Percentiles rank a stretch among this genome's conserved stretches.
Conservation (phyloP, 1,139 yeast genomes). For the Debaryomyces singareniensis region DNA sequence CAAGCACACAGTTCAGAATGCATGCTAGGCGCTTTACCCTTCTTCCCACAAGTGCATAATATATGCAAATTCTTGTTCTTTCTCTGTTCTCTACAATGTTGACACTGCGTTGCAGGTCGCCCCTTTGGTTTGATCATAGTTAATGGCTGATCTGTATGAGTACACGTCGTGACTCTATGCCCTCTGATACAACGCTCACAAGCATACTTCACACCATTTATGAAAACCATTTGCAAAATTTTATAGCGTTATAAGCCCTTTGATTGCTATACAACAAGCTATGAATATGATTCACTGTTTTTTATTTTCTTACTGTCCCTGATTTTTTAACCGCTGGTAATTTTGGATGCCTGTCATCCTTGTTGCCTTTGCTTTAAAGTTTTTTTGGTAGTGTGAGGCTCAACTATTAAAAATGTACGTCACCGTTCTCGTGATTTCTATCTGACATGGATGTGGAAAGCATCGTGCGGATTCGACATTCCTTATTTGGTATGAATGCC, state of each 20-base stretch:
- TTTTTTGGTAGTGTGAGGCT: background rate
- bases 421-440: too few species aligned
- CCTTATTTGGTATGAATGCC: too few species aligned
- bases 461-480: too few species aligned
- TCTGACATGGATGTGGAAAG: too few species aligned
- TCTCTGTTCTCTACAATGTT: conserved; percentile 78
- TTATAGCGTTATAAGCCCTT: background rate
- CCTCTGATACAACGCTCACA: conserved; percentile 96
- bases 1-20: conserved; percentile 51
- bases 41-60: conserved; percentile 67
- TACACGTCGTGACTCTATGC: conserved; percentile 89
- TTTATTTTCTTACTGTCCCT: background rate
- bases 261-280: background rate
- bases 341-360: background rate
- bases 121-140: conserved; percentile 95
- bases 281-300: background rate
- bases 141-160: conserved; percentile 84
- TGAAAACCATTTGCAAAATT: conserved; percentile 57
- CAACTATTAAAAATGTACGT: too few species aligned
- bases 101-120: conserved; percentile 88
- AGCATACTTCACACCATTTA: conserved; percentile 91
- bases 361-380: background rate
- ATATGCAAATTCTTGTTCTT: conserved; percentile 65
- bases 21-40: conserved; percentile 39
- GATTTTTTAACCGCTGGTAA: background rate